Conservation (phyloP, 805 yeast species). For the Priceomyces medius region DNA sequence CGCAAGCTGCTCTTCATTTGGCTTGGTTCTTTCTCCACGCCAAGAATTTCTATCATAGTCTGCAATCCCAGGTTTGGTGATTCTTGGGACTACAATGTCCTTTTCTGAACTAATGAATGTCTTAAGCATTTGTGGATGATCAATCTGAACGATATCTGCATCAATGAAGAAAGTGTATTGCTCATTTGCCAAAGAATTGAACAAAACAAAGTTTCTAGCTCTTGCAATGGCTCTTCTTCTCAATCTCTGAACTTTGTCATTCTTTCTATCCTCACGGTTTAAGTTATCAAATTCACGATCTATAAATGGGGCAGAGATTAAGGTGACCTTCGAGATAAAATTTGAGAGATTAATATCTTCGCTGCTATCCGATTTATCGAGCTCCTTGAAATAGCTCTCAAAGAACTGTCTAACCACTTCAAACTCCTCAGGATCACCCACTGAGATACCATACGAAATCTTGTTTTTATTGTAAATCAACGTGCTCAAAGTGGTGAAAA, state of each 20-base stretch:
- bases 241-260: slow-evolving; percentile 27
- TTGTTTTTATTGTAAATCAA: slow-evolving; percentile 26
- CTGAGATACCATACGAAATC: slow-evolving; percentile 29
- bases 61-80: slow-evolving; percentile 20
- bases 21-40: slow-evolving; percentile 38
- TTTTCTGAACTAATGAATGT: slow-evolving; percentile 26
- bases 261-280: slow-evolving; percentile 23
- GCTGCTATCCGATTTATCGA: not conserved
- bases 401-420: slow-evolving; percentile 18
- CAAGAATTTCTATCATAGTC: slow-evolving; percentile 44
- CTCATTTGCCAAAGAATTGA: slow-evolving; percentile 26
- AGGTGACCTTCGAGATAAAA: slow-evolving; percentile 19
- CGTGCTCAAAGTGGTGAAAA: slow-evolving; percentile 26
- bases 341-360: not conserved
- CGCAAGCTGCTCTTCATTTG: slow-evolving; percentile 24
- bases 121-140: slow-evolving; percentile 21
- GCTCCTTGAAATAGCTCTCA: slow-evolving; percentile 9
- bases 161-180: slow-evolving; percentile 37
- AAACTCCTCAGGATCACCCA: slow-evolving; percentile 30
- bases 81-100: slow-evolving; percentile 40
- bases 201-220: slow-evolving; percentile 34
- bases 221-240: slow-evolving; percentile 38
- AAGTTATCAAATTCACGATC: slow-evolving; percentile 20
- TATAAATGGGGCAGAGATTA: slow-evolving; percentile 35
- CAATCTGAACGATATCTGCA: slow-evolving; percentile 31